Conservation (phyloP, 176 grass and related monocot species). For the Triticum timopheevii region DNA sequence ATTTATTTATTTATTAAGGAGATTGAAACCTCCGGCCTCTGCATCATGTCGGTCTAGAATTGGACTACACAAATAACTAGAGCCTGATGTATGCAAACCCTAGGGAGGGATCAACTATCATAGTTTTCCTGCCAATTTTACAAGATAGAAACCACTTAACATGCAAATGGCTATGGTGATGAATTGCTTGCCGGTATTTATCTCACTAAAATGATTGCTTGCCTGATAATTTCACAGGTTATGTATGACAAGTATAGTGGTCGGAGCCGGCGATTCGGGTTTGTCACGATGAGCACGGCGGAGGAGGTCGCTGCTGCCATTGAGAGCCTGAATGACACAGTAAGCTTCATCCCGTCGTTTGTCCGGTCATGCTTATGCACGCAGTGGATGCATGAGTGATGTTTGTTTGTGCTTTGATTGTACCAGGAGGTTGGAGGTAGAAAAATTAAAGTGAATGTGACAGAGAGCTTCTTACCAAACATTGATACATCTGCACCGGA, state of each 20-base stretch:
- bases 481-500: constrained; percentile 52
- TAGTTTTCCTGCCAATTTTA: too few species aligned
- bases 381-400: not conserved
- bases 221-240: constrained; percentile 54
- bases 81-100: not conserved
- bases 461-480: constrained; percentile 71
- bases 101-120: too few species aligned
- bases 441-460: constrained; percentile 92
- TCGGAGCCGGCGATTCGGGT: constrained; percentile 83
- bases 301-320: constrained; percentile 62
- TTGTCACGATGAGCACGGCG: constrained; percentile 78
- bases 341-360: constrained; percentile 36
- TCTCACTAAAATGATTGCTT: not conserved
- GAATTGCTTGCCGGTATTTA: not conserved
- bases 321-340: constrained; percentile 71
- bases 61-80: not conserved
- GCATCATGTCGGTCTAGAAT: not conserved
- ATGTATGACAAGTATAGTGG: constrained; percentile 98
- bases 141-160: not conserved
- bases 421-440: constrained; percentile 76
- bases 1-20: too few species aligned
- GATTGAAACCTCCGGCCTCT: too few species aligned
- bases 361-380: not conserved
- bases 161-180: not conserved
- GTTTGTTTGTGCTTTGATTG: constrained; percentile 1